These are phyloP conservation scores for Erodium trifolium DNA, from an alignment of 441 rosid species.

Conservation along the genomic window DNA sequence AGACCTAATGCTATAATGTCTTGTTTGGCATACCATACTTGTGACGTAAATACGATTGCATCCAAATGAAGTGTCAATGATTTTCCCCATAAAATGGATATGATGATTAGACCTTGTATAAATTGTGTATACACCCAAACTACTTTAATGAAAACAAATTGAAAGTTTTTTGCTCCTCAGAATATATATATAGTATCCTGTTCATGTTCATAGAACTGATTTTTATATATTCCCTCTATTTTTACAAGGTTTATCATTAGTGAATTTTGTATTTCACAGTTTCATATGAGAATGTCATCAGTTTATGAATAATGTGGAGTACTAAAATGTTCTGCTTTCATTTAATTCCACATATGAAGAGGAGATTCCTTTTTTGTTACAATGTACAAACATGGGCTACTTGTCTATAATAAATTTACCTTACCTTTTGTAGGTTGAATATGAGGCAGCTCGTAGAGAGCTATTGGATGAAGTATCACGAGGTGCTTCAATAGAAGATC, in stretches of 20 bases:
- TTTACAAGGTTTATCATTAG: not conserved
- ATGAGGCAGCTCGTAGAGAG: conserved; percentile 88
- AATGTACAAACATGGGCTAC: not conserved
- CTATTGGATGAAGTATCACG: conserved; percentile 67
- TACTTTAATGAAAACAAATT: not conserved
- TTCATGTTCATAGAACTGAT: not conserved
- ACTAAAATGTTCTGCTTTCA: not conserved
- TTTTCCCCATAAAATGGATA: not conserved
- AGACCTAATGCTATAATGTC: not conserved
- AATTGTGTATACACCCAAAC: not conserved
- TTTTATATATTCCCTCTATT: not conserved
- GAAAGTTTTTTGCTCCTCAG: not conserved
- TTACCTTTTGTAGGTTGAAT: conserved; percentile 56
- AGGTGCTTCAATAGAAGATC: conserved; percentile 66
- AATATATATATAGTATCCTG: not conserved
- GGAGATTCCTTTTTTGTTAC: not conserved
- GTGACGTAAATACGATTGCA: not conserved
- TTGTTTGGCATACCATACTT: not conserved
- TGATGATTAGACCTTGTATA: not conserved
- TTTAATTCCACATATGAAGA: not conserved
- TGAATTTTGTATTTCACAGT: not conserved
- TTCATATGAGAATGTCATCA: not conserved
- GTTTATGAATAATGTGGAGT: not conserved
- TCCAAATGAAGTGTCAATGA: not conserved
- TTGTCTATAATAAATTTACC: conserved; percentile 9